Evolutionary conservation across 371 early-diverging fungal genomes (phyloP).

Genomic region (Gilbertella persicaria): DNA sequence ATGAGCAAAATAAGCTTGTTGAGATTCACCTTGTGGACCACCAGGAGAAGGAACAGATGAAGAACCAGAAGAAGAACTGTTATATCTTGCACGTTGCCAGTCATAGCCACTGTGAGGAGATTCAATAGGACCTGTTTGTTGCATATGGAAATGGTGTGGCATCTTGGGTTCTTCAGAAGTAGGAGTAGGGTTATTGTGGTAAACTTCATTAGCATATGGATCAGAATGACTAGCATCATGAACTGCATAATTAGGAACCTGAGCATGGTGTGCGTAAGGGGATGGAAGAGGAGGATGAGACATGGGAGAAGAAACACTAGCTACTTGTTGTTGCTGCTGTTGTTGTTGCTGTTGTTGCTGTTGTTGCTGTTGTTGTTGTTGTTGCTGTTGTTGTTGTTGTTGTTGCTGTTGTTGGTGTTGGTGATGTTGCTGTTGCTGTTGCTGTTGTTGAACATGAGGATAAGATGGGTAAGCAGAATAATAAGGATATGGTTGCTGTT

Average conservation of each 20-base stretch:
- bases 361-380: conserved; percentile 4
- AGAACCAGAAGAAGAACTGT: conserved; percentile 25
- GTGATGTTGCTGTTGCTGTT: no score
- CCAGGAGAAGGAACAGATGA: conserved; percentile 23
- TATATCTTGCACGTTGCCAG: conserved; percentile 27
- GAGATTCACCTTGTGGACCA: conserved; percentile 8
- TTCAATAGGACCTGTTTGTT: conserved; percentile 16
- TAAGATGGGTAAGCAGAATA: conserved; percentile 4
- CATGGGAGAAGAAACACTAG: conserved; percentile 10
- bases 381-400: no score
- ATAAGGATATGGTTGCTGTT: not conserved
- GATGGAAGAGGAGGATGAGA: conserved; percentile 19
- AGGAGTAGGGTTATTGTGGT: conserved; percentile 1
- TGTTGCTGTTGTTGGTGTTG: no score
- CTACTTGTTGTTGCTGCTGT: not conserved
- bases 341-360: conserved; percentile 3
- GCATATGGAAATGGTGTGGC: conserved; percentile 13
- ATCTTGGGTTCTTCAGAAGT: conserved; percentile 6
- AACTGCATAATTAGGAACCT: conserved; percentile 10
- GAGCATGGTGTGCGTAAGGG: conserved; percentile 14
- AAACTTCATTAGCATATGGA: conserved; percentile 9
- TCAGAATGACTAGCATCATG: conserved; percentile 11
- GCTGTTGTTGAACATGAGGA: no score
- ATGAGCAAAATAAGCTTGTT: conserved; percentile 11
- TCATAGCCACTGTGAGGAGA: conserved; percentile 18